These are phyloP conservation scores for Aspergillus haitiensis DNA, from an alignment of 495 filamentous ascomycete species.

Conservation along the genomic window DNA sequence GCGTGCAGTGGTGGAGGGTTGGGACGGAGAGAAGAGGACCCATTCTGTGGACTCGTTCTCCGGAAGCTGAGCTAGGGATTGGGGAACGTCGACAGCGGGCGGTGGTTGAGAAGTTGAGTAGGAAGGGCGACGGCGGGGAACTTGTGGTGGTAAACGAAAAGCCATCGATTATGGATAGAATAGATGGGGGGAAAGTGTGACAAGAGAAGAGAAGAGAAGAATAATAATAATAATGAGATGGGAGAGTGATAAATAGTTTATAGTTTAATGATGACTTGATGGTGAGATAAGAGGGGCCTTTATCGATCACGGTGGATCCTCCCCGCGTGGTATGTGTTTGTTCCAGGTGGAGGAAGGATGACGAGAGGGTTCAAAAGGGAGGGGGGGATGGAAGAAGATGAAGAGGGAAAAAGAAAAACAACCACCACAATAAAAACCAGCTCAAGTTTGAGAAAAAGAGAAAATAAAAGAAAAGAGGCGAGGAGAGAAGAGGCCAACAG, in stretches of 20 bases:
- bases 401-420: conserved; percentile 5
- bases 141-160: conserved; percentile 73
- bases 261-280: too few relatives aligned
- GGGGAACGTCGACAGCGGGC: conserved; percentile 37
- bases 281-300: conserved; percentile 20
- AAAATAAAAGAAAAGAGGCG: conserved; percentile 10
- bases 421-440: conserved; percentile 10
- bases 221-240: conserved; percentile 15
- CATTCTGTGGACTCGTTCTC: conserved; percentile 82
- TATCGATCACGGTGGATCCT: conserved; percentile 31
- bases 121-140: conserved; percentile 58
- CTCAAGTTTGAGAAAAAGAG: conserved; percentile 10
- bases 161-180: conserved; percentile 60
- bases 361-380: conserved; percentile 1
- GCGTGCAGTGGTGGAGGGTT: conserved; percentile 57
- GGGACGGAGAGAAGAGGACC: conserved; percentile 86
- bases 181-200: background rate
- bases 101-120: conserved; percentile 48
- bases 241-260: conserved; percentile 12
- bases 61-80: conserved; percentile 37
- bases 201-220: conserved; percentile 5
- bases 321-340: conserved; percentile 24
- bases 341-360: conserved; percentile 7
- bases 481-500: background rate
- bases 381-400: background rate